Conservation (phyloP, 352 stramenopile genomes). For the Globisporangium middletonii region DNA sequence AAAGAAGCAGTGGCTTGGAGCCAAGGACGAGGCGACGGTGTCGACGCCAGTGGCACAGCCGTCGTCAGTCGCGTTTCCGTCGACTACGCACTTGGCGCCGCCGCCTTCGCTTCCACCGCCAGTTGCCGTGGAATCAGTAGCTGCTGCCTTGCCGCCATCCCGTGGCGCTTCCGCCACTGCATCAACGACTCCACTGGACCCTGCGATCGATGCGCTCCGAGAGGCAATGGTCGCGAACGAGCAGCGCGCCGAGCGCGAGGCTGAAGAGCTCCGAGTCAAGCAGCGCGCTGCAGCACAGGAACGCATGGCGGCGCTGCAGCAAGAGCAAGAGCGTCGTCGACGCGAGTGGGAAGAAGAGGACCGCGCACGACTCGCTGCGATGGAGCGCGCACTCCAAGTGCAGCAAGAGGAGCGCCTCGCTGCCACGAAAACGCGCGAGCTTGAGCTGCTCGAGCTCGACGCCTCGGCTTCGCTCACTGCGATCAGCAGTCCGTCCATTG, state of each 20-base stretch:
- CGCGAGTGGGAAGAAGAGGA: constrained; percentile 70
- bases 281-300: constrained; percentile 48
- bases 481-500: background rate
- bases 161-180: background rate
- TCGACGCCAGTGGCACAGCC: background rate
- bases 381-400: constrained; percentile 42
- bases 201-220: constrained; percentile 35
- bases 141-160: background rate
- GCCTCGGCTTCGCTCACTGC: constrained; percentile 5
- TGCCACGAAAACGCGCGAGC: constrained; percentile 24
- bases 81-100: no score
- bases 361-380: constrained; percentile 27
- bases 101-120: background rate
- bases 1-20: constrained; percentile 22
- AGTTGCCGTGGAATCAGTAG: background rate
- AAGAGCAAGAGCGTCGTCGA: constrained; percentile 62
- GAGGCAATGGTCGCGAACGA: constrained; percentile 38
- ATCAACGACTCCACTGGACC: constrained; percentile 10
- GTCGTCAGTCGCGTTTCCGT: background rate
- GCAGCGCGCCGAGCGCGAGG: constrained; percentile 29
- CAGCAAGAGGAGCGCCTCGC: constrained; percentile 33
- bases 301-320: constrained; percentile 43
- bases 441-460: constrained; percentile 23
- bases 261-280: constrained; percentile 32
- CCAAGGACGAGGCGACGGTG: constrained; percentile 1